These are phyloP conservation scores for Phaffia rhodozyma DNA, from an alignment of 1,284 basidiomycete genomes.

Conservation along the genomic window DNA sequence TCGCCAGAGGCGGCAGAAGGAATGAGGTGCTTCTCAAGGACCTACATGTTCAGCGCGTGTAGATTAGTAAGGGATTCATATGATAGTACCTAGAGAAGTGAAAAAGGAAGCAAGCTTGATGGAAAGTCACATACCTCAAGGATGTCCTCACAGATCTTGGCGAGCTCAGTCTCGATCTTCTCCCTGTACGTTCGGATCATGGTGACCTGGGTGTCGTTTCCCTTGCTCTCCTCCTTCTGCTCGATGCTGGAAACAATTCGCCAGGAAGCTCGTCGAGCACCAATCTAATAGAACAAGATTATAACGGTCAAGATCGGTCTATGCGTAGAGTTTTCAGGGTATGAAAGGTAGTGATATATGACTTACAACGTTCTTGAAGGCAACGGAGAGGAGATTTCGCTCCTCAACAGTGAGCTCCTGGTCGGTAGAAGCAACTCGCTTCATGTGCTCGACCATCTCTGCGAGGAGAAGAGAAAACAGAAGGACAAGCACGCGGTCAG, in stretches of 20 bases:
- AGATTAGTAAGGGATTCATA: not conserved
- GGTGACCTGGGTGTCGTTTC: slow-evolving; percentile 90
- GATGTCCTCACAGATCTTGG: slow-evolving; percentile 99
- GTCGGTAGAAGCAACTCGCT: slow-evolving; percentile 89
- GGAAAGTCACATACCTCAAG: slow-evolving; percentile 76
- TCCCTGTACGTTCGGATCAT: slow-evolving; percentile 99
- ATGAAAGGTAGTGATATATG: no score
- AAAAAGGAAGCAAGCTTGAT: not conserved
- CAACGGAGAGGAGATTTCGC: slow-evolving; percentile 95
- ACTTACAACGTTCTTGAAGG: slow-evolving; percentile 87
- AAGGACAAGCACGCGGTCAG: slow-evolving; percentile 21
- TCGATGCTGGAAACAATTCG: slow-evolving; percentile 98
- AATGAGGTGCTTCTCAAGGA: slow-evolving; percentile 98
- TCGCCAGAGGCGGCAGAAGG: slow-evolving; percentile 96
- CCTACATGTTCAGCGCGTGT: slow-evolving; percentile 28
- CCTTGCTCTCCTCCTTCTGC: slow-evolving; percentile 99
- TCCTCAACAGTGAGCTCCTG: slow-evolving; percentile 99
- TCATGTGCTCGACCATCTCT: slow-evolving; percentile 99
- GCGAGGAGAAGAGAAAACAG: slow-evolving; percentile 16
- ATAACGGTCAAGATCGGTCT: no score
- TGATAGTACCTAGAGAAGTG: not conserved
- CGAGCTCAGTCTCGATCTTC: slow-evolving; percentile 96
- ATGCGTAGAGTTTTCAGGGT: no score
- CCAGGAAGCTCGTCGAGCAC: slow-evolving; percentile 97
- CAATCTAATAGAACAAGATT: slow-evolving; percentile 42